These are phyloP conservation scores for Cryptosporidium xiaoi DNA, from an alignment of 169 alveolate species.

Conservation along the genomic window DNA sequence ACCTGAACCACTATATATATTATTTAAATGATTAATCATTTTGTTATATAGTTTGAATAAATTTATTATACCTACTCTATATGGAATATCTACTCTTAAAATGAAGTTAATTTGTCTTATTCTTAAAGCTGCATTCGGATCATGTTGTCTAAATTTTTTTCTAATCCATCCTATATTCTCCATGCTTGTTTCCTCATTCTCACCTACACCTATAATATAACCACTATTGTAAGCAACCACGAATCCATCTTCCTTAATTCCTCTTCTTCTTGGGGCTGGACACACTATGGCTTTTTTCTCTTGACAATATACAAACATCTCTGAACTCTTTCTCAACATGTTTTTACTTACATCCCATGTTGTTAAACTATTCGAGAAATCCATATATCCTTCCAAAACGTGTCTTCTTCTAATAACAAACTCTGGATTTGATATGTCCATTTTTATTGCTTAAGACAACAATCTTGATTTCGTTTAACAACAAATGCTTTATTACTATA, in stretches of 20 bases:
- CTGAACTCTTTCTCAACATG: conserved; percentile 69
- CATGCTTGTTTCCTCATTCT: conserved; percentile 61
- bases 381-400: conserved; percentile 55
- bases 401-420: conserved; percentile 31
- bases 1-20: too few species aligned
- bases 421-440: conserved; percentile 49
- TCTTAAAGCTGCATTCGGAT: conserved; percentile 36
- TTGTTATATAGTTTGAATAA: conserved; percentile 44
- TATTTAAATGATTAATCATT: not conserved
- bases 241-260: conserved; percentile 73
- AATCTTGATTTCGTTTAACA: too few species aligned
- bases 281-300: conserved; percentile 55
- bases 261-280: conserved; percentile 73
- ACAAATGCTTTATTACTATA: too few species aligned
- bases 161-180: conserved; percentile 65
- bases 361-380: conserved; percentile 51
- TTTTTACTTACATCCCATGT: conserved; percentile 62
- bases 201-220: conserved; percentile 62
- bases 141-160: conserved; percentile 69
- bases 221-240: conserved; percentile 68
- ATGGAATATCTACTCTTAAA: conserved; percentile 54
- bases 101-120: conserved; percentile 42
- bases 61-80: conserved; percentile 30
- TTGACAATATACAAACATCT: conserved; percentile 68
- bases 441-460: not conserved